A percentile compares a stretch with the other conserved stretches of the same genome.
These are phyloP conservation scores for Trichoderma orchidacearum DNA, from an alignment of 495 filamentous ascomycete genomes.

Conservation along the genomic window DNA sequence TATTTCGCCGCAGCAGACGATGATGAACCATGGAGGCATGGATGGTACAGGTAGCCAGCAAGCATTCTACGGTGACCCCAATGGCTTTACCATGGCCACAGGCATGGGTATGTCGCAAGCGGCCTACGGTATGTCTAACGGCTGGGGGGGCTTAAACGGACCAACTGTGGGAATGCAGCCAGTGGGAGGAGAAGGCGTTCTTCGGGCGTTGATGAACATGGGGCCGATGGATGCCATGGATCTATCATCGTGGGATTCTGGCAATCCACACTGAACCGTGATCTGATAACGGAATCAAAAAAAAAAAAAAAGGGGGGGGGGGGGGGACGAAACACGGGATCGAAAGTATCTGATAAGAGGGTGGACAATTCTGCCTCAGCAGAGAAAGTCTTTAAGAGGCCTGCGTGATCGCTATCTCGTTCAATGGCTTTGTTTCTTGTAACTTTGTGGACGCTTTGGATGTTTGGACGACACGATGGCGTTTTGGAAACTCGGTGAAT, in stretches of 20 bases:
- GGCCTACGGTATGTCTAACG: slow-evolving; percentile 11
- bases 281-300: no score
- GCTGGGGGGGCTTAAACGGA: slow-evolving; percentile 21
- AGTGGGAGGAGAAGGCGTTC: slow-evolving; percentile 28
- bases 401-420: neutral
- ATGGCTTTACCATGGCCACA: slow-evolving; percentile 11
- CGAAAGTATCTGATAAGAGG: no score
- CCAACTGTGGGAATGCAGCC: slow-evolving; percentile 30
- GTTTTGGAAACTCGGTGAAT: neutral
- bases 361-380: no score
- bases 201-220: slow-evolving; percentile 34
- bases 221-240: slow-evolving; percentile 30
- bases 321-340: no score
- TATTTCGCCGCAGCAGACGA: slow-evolving; percentile 19
- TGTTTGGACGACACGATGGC: neutral
- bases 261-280: neutral
- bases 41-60: slow-evolving; percentile 10
- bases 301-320: no score
- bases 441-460: neutral
- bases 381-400: neutral
- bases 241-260: slow-evolving; percentile 13
- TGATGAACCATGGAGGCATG: slow-evolving; percentile 18
- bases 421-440: neutral
- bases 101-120: slow-evolving; percentile 2
- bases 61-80: slow-evolving; percentile 20